These are phyloP conservation scores for Gaertneriomyces sp. DNA, from an alignment of 192 early-diverging fungal genomes.

Conservation along the genomic window DNA sequence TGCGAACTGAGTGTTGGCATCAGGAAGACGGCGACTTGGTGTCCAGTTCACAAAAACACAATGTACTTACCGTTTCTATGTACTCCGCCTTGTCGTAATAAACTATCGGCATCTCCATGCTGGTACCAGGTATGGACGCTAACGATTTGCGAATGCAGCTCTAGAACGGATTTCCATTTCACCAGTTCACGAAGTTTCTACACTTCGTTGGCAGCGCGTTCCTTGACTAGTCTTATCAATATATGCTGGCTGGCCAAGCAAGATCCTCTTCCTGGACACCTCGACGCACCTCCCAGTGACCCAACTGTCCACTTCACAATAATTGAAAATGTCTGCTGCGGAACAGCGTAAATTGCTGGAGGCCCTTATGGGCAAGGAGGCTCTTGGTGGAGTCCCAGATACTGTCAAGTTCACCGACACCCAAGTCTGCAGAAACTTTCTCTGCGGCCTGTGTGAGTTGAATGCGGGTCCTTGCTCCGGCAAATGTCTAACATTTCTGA, in stretches of 20 bases:
- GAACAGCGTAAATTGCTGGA: constrained; percentile 36
- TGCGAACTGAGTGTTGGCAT: constrained; percentile 18
- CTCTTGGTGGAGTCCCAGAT: constrained; percentile 45
- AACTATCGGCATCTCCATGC: constrained; percentile 68
- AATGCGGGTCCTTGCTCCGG: background rate
- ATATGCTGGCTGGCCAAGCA: too few relatives aligned
- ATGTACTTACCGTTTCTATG: constrained; percentile 79
- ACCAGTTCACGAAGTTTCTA: too few relatives aligned
- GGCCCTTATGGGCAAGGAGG: constrained; percentile 52
- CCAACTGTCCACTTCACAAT: too few relatives aligned
- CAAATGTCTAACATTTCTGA: background rate
- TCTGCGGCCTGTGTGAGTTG: constrained; percentile 42
- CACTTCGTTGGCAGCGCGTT: too few relatives aligned
- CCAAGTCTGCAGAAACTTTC: constrained; percentile 44
- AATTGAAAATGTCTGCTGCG: constrained; percentile 19
- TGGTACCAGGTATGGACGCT: background rate
- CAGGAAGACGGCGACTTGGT: background rate
- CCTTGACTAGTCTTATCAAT: too few relatives aligned
- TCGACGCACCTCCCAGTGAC: too few relatives aligned
- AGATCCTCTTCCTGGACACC: too few relatives aligned
- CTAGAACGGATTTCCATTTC: too few relatives aligned
- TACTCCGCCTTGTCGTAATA: constrained; percentile 82
- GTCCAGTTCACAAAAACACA: background rate
- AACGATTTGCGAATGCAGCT: background rate
- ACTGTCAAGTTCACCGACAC: constrained; percentile 39